Conservation (phyloP, 306 rosid species). For the Cicer bijugum region DNA sequence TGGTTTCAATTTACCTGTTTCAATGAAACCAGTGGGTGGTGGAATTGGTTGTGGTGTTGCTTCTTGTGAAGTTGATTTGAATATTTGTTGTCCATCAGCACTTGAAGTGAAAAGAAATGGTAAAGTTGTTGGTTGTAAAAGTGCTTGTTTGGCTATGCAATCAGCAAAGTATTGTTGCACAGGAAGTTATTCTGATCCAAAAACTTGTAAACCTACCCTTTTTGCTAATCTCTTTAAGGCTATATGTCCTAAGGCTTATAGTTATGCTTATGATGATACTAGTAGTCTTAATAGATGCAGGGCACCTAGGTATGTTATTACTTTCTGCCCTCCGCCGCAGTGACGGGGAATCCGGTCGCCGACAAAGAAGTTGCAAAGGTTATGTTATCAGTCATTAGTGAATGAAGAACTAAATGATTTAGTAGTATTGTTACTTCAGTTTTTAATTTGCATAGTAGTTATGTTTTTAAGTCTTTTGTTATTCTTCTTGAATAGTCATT, state of each 20-base stretch:
- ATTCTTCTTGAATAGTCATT: slow-evolving; percentile 9
- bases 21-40: slow-evolving; percentile 92
- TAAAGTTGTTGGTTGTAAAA: slow-evolving; percentile 84
- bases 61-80: slow-evolving; percentile 87
- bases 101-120: slow-evolving; percentile 80
- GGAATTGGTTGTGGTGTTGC: slow-evolving; percentile 93
- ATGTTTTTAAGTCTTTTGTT: slow-evolving; percentile 1
- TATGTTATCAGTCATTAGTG: slow-evolving; percentile 16
- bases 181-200: slow-evolving; percentile 74
- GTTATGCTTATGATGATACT: slow-evolving; percentile 91
- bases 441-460: slow-evolving; percentile 30
- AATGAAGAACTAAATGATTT: slow-evolving; percentile 34
- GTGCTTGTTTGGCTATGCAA: slow-evolving; percentile 97
- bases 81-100: slow-evolving; percentile 87
- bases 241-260: slow-evolving; percentile 97
- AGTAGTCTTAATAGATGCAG: slow-evolving; percentile 86
- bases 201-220: slow-evolving; percentile 84
- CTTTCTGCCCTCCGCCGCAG: slow-evolving; percentile 81
- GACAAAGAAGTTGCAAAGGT: slow-evolving; percentile 14
- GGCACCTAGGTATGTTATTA: slow-evolving; percentile 83
- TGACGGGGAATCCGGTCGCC: not conserved
- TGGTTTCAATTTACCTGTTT: slow-evolving; percentile 92
- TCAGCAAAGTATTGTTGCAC: slow-evolving; percentile 96
- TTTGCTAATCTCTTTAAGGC: slow-evolving; percentile 90
- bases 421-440: not conserved